These are phyloP conservation scores for Pseudomonodictys pantanalensis DNA, from an alignment of 495 filamentous ascomycete genomes.

Conservation along the genomic window DNA sequence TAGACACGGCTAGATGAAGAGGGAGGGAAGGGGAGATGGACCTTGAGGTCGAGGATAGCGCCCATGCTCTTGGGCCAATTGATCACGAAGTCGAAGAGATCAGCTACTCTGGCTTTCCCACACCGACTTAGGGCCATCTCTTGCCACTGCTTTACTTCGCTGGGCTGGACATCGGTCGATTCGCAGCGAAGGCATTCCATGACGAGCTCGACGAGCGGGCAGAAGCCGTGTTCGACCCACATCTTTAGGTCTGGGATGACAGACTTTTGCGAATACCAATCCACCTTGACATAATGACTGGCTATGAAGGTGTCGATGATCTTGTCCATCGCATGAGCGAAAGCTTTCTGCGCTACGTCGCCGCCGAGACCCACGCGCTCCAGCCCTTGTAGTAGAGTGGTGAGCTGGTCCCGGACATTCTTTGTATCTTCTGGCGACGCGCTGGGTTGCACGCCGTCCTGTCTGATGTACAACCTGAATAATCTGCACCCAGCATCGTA, in stretches of 20 bases:
- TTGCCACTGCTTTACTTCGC: slow-evolving; percentile 59
- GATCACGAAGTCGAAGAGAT: slow-evolving; percentile 85
- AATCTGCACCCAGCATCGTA: slow-evolving; percentile 30
- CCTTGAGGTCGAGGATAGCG: slow-evolving; percentile 77
- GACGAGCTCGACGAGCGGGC: slow-evolving; percentile 26
- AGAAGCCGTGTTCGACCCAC: slow-evolving; percentile 36
- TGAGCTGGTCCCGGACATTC: slow-evolving; percentile 10
- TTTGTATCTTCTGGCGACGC: slow-evolving; percentile 7
- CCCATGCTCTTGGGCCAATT: slow-evolving; percentile 72
- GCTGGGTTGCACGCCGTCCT: slow-evolving; percentile 1
- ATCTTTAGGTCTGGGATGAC: slow-evolving; percentile 60
- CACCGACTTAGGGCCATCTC: slow-evolving; percentile 73
- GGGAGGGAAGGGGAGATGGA: slow-evolving; percentile 28
- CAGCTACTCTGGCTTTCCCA: slow-evolving; percentile 72
- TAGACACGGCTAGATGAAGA: neutral
- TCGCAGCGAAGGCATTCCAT: slow-evolving; percentile 29
- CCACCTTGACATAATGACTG: slow-evolving; percentile 38
- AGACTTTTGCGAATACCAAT: slow-evolving; percentile 46
- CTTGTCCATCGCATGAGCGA: slow-evolving; percentile 54
- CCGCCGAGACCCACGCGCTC: slow-evolving; percentile 71
- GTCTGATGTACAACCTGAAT: slow-evolving; percentile 23
- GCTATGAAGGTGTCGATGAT: slow-evolving; percentile 33
- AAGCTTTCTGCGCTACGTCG: slow-evolving; percentile 69
- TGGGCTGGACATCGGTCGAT: slow-evolving; percentile 1
- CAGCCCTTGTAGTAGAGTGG: slow-evolving; percentile 43